A percentile compares a stretch with the other conserved stretches of the same genome.
Conservation (phyloP, 2,329 filamentous ascomycete genomes). For the Ceratocystis ficicola region DNA sequence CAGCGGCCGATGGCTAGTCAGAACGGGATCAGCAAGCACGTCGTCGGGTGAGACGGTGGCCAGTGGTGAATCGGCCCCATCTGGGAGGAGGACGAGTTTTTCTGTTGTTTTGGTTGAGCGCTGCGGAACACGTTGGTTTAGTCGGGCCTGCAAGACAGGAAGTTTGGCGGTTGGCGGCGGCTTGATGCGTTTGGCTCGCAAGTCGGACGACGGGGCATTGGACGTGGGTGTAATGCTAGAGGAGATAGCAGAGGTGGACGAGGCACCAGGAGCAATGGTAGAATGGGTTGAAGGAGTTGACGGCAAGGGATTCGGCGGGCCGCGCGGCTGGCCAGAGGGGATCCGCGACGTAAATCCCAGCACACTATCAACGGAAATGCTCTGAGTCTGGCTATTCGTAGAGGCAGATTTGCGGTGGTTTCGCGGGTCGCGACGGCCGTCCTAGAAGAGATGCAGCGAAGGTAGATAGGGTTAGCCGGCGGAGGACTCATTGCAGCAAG, state of each 20-base stretch:
- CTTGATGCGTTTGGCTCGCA: conserved; percentile 21
- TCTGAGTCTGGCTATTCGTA: conserved; percentile 28
- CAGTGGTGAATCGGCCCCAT: conserved; percentile 38
- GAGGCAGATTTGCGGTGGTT: conserved; percentile 2
- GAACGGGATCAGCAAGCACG: conserved; percentile 27
- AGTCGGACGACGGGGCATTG: conserved; percentile 5
- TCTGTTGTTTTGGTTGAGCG: conserved; percentile 90
- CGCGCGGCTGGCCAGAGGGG: conserved; percentile 79
- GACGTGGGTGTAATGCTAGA: conserved; percentile 27
- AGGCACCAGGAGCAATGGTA: conserved; percentile 27
- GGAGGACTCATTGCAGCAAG: background rate
- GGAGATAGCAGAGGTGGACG: conserved; percentile 31
- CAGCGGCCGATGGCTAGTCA: conserved; percentile 37
- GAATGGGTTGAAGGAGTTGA: conserved; percentile 27
- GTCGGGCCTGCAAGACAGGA: conserved; percentile 33
- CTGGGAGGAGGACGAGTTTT: conserved; percentile 85
- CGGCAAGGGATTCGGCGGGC: conserved; percentile 45
- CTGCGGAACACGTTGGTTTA: conserved; percentile 56
- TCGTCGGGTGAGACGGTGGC: conserved; percentile 42
- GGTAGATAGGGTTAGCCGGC: background rate
- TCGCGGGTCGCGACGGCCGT: conserved; percentile 15
- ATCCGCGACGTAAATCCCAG: conserved; percentile 90
- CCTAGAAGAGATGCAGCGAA: background rate
- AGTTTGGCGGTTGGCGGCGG: conserved; percentile 17
- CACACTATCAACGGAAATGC: conserved; percentile 83